Base-by-base conservation (phyloP, 164 flowering plant species). In the Annona squamosa region DNA sequence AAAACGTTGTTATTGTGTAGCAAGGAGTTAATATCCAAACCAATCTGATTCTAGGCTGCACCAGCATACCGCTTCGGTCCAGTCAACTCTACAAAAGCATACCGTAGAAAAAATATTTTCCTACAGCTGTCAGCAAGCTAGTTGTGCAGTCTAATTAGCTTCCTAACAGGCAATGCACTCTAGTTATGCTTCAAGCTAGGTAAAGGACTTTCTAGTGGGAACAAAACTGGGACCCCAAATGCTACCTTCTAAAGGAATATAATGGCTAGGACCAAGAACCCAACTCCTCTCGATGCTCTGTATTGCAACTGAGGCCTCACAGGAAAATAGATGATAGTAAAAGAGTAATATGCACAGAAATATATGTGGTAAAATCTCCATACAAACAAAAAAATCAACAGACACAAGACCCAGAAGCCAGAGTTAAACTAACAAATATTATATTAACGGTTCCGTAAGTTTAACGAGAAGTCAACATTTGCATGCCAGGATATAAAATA, bases 401-500 rank as follows among this genome's bases (percentile, higher is more conserved):
- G 26, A 70, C 3, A 9, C 59, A 65, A 19, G 5, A 63, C 46
- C 56, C 48, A 67, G 63, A 61, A 47, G 48, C 45, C 47, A n/a
- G 71, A 26, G 66, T 64, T 19, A 47, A 16, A 41, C 19, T 7
- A 46, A 5, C 9, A 57, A 65, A 61, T 43, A 59, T 66, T 71
- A 41, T 61, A 61, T 19, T 37, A 48, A 67, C 59, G 18, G 1
- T 48, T 66, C 48, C 48, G 65, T 43, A 19, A 67, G 7, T 73
- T 37, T 16, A 46, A 68, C 68, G 74, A 12, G n/a, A 71, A 47
- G 65, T 7, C 52, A 65, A 69, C 68, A 48, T 72, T 69, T 48
- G 46, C 75, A 59, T 69, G 71, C 43, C 73, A 69, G 19, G 19
- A 17, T 62, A n/a, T 71, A 56, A 71, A 71, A 63, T 44, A 71